phyloP scores from a whole-genome alignment of 2,329 filamentous ascomycete species.

The Cladosporium sphaerospermum region DNA sequence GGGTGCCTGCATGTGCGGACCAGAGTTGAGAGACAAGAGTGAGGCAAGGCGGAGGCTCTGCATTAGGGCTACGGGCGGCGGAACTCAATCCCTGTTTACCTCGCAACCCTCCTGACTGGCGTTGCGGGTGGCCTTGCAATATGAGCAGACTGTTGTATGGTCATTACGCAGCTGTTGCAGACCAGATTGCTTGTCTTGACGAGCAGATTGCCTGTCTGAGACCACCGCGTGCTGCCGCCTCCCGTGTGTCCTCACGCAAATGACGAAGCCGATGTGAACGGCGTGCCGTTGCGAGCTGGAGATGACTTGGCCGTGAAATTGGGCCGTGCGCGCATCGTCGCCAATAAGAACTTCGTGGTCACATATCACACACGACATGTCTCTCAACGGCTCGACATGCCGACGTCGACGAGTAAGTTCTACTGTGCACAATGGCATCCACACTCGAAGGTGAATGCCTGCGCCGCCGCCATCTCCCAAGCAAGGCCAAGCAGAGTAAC shows the following conservation, averaged over 20 bases:
- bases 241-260: slow-evolving; percentile 7
- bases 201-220: slow-evolving; percentile 8
- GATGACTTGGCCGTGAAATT: background rate
- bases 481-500: slow-evolving; percentile 2
- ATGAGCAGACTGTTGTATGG: slow-evolving; percentile 5
- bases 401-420: background rate
- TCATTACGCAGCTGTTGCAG: slow-evolving; percentile 6
- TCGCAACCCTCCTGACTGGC: slow-evolving; percentile 2
- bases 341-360: slow-evolving; percentile 2
- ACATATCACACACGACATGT: background rate
- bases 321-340: background rate
- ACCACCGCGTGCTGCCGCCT: background rate
- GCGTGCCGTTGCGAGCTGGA: background rate
- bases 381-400: slow-evolving; percentile 5
- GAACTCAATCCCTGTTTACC: slow-evolving; percentile 4
- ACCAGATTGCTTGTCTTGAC: background rate
- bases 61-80: background rate
- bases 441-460: too few species aligned
- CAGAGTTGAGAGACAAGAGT: background rate
- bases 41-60: background rate
- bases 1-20: background rate
- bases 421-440: background rate
- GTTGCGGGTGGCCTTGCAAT: background rate
- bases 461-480: background rate
- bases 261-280: slow-evolving; percentile 1